Conservation (phyloP, 371 early-diverging fungal genomes). For the Mucor piriformis region DNA sequence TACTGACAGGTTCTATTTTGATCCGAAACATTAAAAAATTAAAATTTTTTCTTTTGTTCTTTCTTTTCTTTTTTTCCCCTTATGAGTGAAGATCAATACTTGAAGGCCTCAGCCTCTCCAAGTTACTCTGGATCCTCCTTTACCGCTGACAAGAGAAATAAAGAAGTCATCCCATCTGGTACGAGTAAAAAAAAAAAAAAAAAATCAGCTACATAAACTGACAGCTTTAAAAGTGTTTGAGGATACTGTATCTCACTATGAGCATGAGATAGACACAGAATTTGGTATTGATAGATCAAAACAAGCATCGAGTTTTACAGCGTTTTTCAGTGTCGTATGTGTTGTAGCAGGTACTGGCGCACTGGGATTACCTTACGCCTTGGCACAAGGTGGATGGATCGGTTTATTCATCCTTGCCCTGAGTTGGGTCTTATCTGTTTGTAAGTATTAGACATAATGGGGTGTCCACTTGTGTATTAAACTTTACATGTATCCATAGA, state of each 20-base stretch:
- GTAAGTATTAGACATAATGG: conserved; percentile 21
- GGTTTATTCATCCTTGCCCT: conserved; percentile 44
- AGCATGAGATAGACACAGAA: conserved; percentile 4
- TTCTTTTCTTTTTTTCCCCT: background rate
- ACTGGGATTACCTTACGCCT: conserved; percentile 80
- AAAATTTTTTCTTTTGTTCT: background rate
- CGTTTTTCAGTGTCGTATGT: conserved; percentile 73
- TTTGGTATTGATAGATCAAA: conserved; percentile 25
- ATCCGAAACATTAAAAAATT: too few species aligned
- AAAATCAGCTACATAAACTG: too few species aligned
- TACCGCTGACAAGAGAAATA: background rate
- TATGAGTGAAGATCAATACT: background rate
- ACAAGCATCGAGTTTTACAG: conserved; percentile 38
- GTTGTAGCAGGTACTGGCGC: conserved; percentile 88
- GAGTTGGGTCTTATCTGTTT: conserved; percentile 43
- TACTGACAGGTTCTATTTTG: too few species aligned
- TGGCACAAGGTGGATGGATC: conserved; percentile 55
- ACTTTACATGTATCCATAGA: conserved; percentile 57
- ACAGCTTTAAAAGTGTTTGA: background rate
- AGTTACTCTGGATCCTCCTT: background rate
- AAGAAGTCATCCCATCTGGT: background rate
- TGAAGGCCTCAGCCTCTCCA: background rate
- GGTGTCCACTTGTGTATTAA: background rate
- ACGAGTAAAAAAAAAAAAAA: too few species aligned
- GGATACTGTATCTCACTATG: background rate